A percentile compares a stretch with the other conserved stretches of the same genome.
Evolutionary conservation across 768 basidiomycete genomes (phyloP).

Genomic region (Calvatia gigantea): DNA sequence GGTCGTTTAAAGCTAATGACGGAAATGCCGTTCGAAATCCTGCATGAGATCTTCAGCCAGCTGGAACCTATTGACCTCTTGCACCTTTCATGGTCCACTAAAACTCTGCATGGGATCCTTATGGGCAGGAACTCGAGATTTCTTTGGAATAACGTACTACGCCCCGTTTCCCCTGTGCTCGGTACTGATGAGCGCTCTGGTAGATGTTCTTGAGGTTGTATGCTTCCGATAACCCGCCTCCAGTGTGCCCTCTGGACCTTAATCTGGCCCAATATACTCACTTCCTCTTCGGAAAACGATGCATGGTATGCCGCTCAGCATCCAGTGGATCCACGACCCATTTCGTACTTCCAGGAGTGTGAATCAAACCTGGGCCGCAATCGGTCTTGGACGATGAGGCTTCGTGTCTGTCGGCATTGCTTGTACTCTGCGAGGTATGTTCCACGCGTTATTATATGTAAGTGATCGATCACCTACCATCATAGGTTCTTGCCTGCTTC

Average conservation of each 20-base stretch:
- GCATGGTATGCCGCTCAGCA: background rate
- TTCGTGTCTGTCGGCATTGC: background rate
- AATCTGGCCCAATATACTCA: constrained; percentile 30
- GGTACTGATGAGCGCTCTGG: background rate
- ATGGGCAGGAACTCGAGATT: constrained; percentile 12
- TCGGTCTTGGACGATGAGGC: constrained; percentile 4
- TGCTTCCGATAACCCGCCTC: constrained; percentile 17
- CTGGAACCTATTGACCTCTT: constrained; percentile 34
- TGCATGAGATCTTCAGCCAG: constrained; percentile 31
- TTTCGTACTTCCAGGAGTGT: background rate
- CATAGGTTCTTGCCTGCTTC: background rate
- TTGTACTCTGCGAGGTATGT: background rate
- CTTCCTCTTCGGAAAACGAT: constrained; percentile 25
- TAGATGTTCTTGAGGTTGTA: constrained; percentile 22
- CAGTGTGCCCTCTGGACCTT: constrained; percentile 25
- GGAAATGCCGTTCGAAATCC: constrained; percentile 15
- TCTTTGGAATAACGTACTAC: background rate
- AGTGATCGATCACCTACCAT: background rate
- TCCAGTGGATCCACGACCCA: no score
- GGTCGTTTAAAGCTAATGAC: constrained; percentile 9
- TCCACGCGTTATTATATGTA: background rate
- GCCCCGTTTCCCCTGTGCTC: background rate
- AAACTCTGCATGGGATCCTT: constrained; percentile 24
- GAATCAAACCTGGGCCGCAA: background rate
- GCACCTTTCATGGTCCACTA: constrained; percentile 34